Conservation (phyloP, 2,329 filamentous ascomycete genomes). For the Xylaria hypoxylon region DNA sequence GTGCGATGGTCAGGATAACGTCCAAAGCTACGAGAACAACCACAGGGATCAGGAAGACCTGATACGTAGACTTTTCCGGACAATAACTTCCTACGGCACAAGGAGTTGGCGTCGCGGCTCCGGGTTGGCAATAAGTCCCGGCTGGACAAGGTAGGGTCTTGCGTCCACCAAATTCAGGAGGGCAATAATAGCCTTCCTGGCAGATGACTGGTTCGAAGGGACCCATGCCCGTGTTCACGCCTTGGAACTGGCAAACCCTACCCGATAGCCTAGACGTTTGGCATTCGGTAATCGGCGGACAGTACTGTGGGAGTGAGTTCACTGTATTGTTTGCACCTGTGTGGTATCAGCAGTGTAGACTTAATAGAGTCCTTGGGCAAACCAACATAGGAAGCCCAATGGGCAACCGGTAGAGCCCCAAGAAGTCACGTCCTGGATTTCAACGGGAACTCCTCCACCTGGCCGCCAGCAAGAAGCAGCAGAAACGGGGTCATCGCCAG, state of each 20-base stretch:
- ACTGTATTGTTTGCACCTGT: conserved; percentile 59
- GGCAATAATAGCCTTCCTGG: conserved; percentile 62
- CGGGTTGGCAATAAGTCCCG: conserved; percentile 64
- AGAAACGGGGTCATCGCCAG: conserved; percentile 50
- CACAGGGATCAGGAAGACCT: conserved; percentile 59
- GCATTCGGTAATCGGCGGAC: conserved; percentile 55
- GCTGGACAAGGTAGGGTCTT: conserved; percentile 58
- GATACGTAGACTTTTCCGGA: conserved; percentile 56
- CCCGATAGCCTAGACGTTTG: conserved; percentile 54
- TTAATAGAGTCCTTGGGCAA: conserved; percentile 27
- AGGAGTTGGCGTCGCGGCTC: conserved; percentile 60
- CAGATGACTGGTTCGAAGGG: conserved; percentile 65
- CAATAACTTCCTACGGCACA: conserved; percentile 61
- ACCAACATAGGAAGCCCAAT: conserved; percentile 58
- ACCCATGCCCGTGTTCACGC: conserved; percentile 57
- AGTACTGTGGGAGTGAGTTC: conserved; percentile 60
- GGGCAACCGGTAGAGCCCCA: conserved; percentile 56
- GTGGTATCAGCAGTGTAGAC: conserved; percentile 15
- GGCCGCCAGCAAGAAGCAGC: conserved; percentile 56
- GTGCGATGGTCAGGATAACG: conserved; percentile 53
- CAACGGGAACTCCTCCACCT: conserved; percentile 56
- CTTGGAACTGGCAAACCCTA: conserved; percentile 49
- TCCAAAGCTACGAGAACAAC: conserved; percentile 58
- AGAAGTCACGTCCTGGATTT: conserved; percentile 53
- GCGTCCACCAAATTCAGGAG: conserved; percentile 52